Conservation (phyloP, 257 asterid species). For the Fraxinus pennsylvanica region DNA sequence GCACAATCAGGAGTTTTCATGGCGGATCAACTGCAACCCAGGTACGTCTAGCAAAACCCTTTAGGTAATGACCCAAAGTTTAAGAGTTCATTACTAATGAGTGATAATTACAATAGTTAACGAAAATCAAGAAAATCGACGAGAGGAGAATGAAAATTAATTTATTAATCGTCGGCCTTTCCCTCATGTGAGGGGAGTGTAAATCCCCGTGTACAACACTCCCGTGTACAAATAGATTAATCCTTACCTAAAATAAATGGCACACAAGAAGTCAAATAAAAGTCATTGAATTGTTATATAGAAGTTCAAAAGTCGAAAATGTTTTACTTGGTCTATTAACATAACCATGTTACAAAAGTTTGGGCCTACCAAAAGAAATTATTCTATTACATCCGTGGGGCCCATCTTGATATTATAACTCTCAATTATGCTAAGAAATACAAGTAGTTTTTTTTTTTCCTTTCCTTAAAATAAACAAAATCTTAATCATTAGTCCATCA, state of each 20-base stretch:
- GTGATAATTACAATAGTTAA: too few species aligned
- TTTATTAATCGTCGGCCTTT: too few species aligned
- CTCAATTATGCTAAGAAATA: conserved; percentile 19
- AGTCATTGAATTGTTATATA: neutral
- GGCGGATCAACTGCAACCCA: neutral
- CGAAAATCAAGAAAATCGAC: too few species aligned
- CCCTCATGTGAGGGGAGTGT: too few species aligned
- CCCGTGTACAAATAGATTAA: too few species aligned
- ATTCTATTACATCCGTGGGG: conserved; percentile 20
- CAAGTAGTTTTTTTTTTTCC: conserved; percentile 38
- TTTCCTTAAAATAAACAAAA: conserved; percentile 29
- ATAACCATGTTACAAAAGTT: conserved; percentile 21
- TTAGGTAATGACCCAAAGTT: neutral
- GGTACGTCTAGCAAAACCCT: too few species aligned
- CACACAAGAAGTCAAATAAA: conserved; percentile 20
- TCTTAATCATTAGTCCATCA: conserved; percentile 37
- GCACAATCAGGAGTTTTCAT: neutral
- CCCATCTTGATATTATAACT: conserved; percentile 35
- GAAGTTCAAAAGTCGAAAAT: conserved; percentile 13
- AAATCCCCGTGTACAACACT: too few species aligned
- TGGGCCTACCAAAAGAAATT: conserved; percentile 38
- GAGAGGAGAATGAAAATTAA: neutral
- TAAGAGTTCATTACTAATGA: neutral
- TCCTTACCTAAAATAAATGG: neutral
- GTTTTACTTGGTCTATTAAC: conserved; percentile 36